phyloP scores from a whole-genome alignment of 2,329 filamentous ascomycete species.

The Fusarium graminum region DNA sequence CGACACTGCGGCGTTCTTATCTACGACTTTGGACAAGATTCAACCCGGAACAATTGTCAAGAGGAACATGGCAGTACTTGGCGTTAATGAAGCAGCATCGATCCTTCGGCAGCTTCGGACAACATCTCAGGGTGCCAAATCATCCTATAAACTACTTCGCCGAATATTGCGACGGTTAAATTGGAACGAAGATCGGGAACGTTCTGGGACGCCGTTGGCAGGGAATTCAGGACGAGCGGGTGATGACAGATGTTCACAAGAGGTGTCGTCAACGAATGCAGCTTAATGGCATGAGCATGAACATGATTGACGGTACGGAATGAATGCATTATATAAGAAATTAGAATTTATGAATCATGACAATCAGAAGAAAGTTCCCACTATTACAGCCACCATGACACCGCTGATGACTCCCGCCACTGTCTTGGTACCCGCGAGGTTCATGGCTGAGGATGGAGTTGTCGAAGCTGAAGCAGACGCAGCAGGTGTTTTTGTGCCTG shows the following conservation, averaged over 20 bases:
- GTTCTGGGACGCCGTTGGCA: neutral
- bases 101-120: neutral
- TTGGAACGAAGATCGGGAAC: neutral
- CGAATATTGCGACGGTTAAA: slow-evolving; percentile 11
- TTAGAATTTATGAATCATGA: neutral
- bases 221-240: neutral
- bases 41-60: neutral
- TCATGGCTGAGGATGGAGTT: slow-evolving; percentile 8
- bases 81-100: neutral
- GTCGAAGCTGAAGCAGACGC: neutral
- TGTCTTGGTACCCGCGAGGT: slow-evolving; percentile 1
- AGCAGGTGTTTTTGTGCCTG: neutral
- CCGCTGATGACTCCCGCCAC: neutral
- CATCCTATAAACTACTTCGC: slow-evolving; percentile 5
- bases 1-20: slow-evolving; percentile 19
- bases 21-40: neutral
- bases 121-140: slow-evolving; percentile 13
- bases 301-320: neutral
- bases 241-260: neutral
- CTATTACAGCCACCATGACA: neutral
- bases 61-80: neutral
- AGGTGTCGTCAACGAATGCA: neutral
- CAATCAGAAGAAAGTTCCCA: neutral
- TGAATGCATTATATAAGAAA: no score
- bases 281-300: neutral